Conservation (phyloP, 1,284 basidiomycete species). For the Puccinia brachypodii region DNA sequence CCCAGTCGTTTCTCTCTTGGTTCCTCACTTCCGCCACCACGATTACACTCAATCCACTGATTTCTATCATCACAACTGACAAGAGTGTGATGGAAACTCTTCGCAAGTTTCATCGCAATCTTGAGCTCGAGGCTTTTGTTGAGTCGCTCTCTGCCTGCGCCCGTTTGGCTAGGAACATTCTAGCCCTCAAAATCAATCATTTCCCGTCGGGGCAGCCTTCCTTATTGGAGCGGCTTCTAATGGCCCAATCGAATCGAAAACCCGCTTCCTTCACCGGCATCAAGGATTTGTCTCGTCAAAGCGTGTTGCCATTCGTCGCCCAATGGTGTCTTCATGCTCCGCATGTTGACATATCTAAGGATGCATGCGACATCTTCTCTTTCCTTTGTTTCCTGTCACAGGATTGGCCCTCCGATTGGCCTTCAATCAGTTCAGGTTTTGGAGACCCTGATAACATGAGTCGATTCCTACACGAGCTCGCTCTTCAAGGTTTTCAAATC, state of each 20-base stretch:
- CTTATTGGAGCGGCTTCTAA: conserved; percentile 32
- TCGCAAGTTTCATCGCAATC: conserved; percentile 29
- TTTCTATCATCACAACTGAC: conserved; percentile 29
- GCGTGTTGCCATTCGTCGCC: conserved; percentile 33
- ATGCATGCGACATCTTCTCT: conserved; percentile 37
- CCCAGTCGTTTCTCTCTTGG: conserved; percentile 18
- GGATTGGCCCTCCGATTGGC: conserved; percentile 48
- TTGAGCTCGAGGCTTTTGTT: conserved; percentile 29
- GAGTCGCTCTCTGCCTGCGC: conserved; percentile 10
- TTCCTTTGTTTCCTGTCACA: conserved; percentile 44
- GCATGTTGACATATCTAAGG: conserved; percentile 1
- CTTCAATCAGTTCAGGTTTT: conserved; percentile 39
- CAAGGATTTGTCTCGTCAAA: conserved; percentile 17
- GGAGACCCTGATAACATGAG: conserved; percentile 44
- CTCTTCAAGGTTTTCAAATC: conserved; percentile 23
- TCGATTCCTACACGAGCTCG: conserved; percentile 29
- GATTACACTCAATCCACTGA: conserved; percentile 45
- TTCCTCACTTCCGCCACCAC: conserved; percentile 39
- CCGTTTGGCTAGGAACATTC: conserved; percentile 26
- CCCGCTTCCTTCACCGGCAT: background rate
- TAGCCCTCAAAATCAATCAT: conserved; percentile 29
- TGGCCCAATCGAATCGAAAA: conserved; percentile 36
- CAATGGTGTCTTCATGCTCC: conserved; percentile 44
- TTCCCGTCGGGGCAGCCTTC: conserved; percentile 13
- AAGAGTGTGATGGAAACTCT: conserved; percentile 21